Evolutionary conservation across 1,139 yeast genomes (phyloP).

Genomic region (Diutina neorugosa): DNA sequence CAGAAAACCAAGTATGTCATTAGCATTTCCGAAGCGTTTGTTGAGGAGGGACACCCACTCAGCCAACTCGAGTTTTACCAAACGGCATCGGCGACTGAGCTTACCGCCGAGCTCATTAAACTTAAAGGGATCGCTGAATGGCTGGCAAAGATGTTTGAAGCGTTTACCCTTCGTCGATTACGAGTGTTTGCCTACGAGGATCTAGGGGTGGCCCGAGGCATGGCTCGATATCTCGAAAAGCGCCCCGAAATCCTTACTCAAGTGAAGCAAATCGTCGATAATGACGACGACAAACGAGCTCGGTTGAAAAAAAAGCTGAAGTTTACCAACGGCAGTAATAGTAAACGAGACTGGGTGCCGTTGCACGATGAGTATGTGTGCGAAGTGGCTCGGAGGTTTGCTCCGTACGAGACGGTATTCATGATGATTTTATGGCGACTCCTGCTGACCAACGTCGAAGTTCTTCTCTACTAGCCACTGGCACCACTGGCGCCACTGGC

Average conservation of each 20-base stretch:
- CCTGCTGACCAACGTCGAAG: conserved; percentile 45
- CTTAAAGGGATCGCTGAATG: conserved; percentile 82
- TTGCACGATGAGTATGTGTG: conserved; percentile 47
- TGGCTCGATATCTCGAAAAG: conserved; percentile 45
- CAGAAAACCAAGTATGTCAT: conserved; percentile 56
- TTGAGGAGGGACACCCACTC: conserved; percentile 23
- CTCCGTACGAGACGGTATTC: conserved; percentile 58
- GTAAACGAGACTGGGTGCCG: conserved; percentile 46
- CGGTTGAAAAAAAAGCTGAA: conserved; percentile 24
- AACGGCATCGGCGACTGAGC: conserved; percentile 26
- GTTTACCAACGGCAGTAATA: conserved; percentile 23
- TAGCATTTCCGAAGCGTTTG: conserved; percentile 49
- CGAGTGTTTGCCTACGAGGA: conserved; percentile 74
- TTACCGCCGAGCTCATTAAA: conserved; percentile 40
- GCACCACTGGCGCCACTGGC: too few species aligned
- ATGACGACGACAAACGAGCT: conserved; percentile 17
- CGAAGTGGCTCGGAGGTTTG: conserved; percentile 42
- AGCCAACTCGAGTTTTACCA: conserved; percentile 25
- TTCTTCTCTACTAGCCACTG: too few species aligned
- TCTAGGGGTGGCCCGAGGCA: conserved; percentile 77
- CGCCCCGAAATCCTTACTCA: conserved; percentile 40
- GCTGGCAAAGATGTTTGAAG: conserved; percentile 82
- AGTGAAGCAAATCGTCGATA: conserved; percentile 22
- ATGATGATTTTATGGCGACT: conserved; percentile 71
- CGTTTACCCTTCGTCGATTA: conserved; percentile 53